These are phyloP conservation scores for Leucogyrophana mollusca DNA, from an alignment of 768 basidiomycete species.

Conservation along the genomic window DNA sequence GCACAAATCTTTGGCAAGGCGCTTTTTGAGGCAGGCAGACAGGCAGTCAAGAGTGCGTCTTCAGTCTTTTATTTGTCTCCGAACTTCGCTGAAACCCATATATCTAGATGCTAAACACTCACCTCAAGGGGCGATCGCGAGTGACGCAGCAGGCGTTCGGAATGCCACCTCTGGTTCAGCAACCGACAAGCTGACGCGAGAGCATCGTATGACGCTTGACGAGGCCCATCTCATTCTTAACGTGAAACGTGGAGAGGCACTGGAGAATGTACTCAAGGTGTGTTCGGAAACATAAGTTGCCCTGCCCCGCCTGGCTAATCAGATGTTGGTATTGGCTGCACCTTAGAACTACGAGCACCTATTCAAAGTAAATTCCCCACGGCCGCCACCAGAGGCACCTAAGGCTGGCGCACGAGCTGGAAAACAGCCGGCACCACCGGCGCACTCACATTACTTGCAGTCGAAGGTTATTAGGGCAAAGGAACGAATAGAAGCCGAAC, in stretches of 20 bases:
- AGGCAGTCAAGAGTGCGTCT: constrained; percentile 84
- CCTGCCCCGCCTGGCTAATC: neutral
- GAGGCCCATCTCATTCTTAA: constrained; percentile 95
- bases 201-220: constrained; percentile 91
- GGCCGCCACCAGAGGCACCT: constrained; percentile 50
- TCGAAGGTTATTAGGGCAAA: constrained; percentile 95
- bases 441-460: constrained; percentile 89
- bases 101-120: constrained; percentile 76
- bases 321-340: constrained; percentile 3
- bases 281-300: constrained; percentile 13
- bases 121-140: constrained; percentile 67
- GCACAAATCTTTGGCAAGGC: constrained; percentile 89
- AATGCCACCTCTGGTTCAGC: constrained; percentile 71
- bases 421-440: constrained; percentile 40
- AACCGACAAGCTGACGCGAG: constrained; percentile 80
- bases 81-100: constrained; percentile 1
- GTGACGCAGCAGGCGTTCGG: constrained; percentile 71
- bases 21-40: constrained; percentile 83
- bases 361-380: constrained; percentile 85
- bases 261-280: constrained; percentile 76
- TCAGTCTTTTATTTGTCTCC: neutral
- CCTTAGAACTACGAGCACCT: constrained; percentile 87
- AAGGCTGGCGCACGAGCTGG: constrained; percentile 35
- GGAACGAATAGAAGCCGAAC: constrained; percentile 93
- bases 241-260: constrained; percentile 65